Conservation (phyloP, 2,329 filamentous ascomycete species). For the Lecanicillium sp. region DNA sequence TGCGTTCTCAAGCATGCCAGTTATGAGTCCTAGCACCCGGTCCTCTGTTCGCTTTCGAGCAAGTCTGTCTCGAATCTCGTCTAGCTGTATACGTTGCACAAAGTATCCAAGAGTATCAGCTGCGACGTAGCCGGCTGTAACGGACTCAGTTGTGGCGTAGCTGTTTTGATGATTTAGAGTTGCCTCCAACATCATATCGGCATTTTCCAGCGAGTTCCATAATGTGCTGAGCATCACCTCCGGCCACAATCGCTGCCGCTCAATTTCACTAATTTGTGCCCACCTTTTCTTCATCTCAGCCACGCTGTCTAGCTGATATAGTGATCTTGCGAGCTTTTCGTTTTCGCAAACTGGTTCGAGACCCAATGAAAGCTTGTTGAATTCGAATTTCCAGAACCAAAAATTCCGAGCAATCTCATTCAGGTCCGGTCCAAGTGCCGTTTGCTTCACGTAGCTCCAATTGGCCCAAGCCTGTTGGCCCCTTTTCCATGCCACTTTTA, state of each 20-base stretch:
- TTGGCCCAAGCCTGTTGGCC: no score
- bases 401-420: not conserved
- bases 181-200: slow-evolving; percentile 24
- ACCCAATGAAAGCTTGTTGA: not conserved
- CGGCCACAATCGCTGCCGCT: slow-evolving; percentile 22
- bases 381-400: slow-evolving; percentile 2
- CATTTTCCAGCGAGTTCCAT: slow-evolving; percentile 21
- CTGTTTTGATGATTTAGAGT: no score
- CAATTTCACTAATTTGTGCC: slow-evolving; percentile 17
- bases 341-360: not conserved
- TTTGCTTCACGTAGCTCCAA: no score
- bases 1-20: slow-evolving; percentile 20
- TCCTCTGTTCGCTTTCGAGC: slow-evolving; percentile 17
- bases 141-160: slow-evolving; percentile 12
- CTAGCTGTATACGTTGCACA: slow-evolving; percentile 14
- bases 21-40: slow-evolving; percentile 19
- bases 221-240: slow-evolving; percentile 27
- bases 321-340: no score
- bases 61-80: slow-evolving; percentile 10
- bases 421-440: no score
- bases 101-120: slow-evolving; percentile 26
- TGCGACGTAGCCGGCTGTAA: slow-evolving; percentile 28
- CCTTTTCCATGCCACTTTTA: no score
- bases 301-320: slow-evolving; percentile 20
- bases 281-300: slow-evolving; percentile 26